phyloP scores from a whole-genome alignment of 2,329 filamentous ascomycete genomes.

The Alternaria sp. region DNA sequence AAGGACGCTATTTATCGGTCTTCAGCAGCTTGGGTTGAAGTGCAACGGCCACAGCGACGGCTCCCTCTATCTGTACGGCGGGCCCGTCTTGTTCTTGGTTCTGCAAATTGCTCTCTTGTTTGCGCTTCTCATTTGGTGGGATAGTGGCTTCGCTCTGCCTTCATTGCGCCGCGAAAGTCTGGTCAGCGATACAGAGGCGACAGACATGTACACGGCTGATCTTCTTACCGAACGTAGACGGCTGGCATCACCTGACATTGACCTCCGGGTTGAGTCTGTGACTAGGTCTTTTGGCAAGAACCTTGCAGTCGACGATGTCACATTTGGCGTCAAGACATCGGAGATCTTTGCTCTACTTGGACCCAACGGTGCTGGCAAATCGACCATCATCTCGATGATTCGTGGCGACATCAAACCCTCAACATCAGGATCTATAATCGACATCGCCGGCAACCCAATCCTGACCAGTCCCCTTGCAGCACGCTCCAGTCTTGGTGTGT shows the following conservation, averaged over 20 bases:
- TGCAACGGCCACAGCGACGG: conserved; percentile 74
- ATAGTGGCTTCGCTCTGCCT: conserved; percentile 70
- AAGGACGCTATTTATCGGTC: conserved; percentile 74
- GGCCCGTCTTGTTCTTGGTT: conserved; percentile 82
- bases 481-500: conserved; percentile 82
- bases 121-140: conserved; percentile 75
- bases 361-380: conserved; percentile 93
- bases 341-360: conserved; percentile 90
- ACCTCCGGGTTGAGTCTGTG: conserved; percentile 78
- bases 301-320: conserved; percentile 82
- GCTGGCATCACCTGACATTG: conserved; percentile 67
- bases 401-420: conserved; percentile 84
- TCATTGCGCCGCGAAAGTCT: conserved; percentile 50
- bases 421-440: conserved; percentile 71
- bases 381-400: conserved; percentile 86
- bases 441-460: conserved; percentile 80
- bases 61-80: conserved; percentile 76
- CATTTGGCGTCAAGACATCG: conserved; percentile 78
- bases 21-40: conserved; percentile 84
- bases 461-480: conserved; percentile 74
- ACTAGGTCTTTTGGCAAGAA: conserved; percentile 79
- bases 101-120: conserved; percentile 76
- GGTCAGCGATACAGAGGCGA: conserved; percentile 52
- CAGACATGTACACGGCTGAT: conserved; percentile 59
- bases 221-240: conserved; percentile 69